phyloP scores from a whole-genome alignment of 129 eudicot genomes.

The Centella asiatica region DNA sequence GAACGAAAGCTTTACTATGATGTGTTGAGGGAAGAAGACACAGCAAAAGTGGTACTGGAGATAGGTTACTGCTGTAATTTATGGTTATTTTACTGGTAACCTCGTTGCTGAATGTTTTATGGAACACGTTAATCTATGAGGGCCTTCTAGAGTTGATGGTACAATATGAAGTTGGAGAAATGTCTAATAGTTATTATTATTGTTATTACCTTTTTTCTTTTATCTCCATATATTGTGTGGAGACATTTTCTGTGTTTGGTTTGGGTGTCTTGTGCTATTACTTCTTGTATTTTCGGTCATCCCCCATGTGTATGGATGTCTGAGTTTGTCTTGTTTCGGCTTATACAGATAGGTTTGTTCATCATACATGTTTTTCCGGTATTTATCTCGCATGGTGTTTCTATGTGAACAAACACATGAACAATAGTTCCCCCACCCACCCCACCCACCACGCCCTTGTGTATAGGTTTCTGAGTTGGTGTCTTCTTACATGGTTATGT shows the following conservation, averaged over 20 bases:
- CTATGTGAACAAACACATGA: too few relatives aligned
- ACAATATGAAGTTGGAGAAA: conserved; percentile 4
- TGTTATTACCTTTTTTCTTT: neutral
- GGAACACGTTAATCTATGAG: conserved; percentile 9
- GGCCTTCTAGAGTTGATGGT: conserved; percentile 11
- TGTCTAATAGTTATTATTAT: conserved; percentile 4
- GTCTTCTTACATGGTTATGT: too few relatives aligned
- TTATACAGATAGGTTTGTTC: neutral
- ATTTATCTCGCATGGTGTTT: too few relatives aligned
- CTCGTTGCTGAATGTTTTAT: conserved; percentile 3
- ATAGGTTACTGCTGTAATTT: conserved; percentile 10
- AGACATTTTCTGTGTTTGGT: neutral
- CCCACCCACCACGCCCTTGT: too few relatives aligned
- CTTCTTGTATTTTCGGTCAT: neutral
- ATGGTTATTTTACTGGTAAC: conserved; percentile 16
- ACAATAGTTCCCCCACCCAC: too few relatives aligned
- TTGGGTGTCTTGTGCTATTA: conserved; percentile 2
- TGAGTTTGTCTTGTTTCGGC: conserved; percentile 6
- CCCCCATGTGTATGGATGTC: conserved; percentile 13
- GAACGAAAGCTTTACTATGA: neutral
- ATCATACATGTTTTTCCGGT: neutral
- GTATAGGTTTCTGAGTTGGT: conserved; percentile 11
- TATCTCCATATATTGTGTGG: neutral
- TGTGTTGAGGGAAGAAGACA: neutral
- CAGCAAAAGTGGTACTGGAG: neutral